Conservation (phyloP, 2,329 filamentous ascomycete species). For the Monosporascus sp. region DNA sequence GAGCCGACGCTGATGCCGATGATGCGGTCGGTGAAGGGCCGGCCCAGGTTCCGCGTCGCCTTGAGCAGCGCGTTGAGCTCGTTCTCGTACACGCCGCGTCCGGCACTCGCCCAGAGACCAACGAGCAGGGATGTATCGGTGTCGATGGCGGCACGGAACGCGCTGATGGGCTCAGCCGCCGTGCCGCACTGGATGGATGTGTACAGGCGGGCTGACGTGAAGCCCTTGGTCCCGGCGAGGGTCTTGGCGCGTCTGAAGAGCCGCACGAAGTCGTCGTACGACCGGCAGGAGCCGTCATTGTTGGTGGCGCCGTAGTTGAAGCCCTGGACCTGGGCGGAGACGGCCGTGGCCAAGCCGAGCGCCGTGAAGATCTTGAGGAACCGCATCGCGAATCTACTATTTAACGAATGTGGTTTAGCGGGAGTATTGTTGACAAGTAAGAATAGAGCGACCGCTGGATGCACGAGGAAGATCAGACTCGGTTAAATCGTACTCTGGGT, state of each 20-base stretch:
- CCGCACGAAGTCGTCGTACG: conserved; percentile 35
- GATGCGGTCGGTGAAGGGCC: conserved; percentile 20
- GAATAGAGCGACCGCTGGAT: background rate
- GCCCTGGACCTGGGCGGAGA: conserved; percentile 24
- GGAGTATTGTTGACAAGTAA: background rate
- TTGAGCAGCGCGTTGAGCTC: conserved; percentile 21
- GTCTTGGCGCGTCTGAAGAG: conserved; percentile 40
- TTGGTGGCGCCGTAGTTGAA: conserved; percentile 42
- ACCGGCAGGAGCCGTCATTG: conserved; percentile 33
- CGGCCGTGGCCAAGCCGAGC: conserved; percentile 10
- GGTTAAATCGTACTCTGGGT: no score
- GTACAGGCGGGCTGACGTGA: conserved; percentile 42
- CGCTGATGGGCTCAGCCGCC: conserved; percentile 21
- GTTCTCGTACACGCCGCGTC: conserved; percentile 17
- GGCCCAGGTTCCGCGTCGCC: conserved; percentile 14
- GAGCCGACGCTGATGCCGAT: conserved; percentile 26
- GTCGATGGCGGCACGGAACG: conserved; percentile 25
- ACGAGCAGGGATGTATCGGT: conserved; percentile 22
- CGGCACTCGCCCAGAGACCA: conserved; percentile 25
- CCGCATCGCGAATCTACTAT: conserved; percentile 11
- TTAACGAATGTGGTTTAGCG: no score
- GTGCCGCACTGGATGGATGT: conserved; percentile 28
- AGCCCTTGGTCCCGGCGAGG: conserved; percentile 32
- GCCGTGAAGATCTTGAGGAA: conserved; percentile 8
- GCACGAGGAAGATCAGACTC: background rate